Base-by-base conservation (phyloP, 2,329 filamentous ascomycete genomes). In the Exophiala spinifera region DNA sequence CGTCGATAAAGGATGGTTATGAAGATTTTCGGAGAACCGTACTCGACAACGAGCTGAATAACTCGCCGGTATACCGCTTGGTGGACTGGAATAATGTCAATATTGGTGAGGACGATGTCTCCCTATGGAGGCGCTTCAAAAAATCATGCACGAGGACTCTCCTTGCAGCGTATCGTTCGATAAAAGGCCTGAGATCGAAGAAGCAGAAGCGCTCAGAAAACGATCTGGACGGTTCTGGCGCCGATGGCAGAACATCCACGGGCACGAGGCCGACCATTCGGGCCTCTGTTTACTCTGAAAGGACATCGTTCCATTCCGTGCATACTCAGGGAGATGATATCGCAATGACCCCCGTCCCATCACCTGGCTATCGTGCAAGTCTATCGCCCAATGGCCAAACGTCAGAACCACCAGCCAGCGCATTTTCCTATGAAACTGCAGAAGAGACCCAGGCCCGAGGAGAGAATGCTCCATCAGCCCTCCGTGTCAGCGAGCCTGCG, bases 271-370 rank as follows among this genome's bases (percentile, higher is more conserved):
- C 69, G 2, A 77, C 79, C 19, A 78, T 78, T 42, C 79, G 82
- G 44, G 75, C 75, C 23, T 83, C 85, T 1, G 74, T 81, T 46
- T 72, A 79, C 36, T 81, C 82, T 3, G 76, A 79, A 34, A 74
- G 76, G 53, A 72, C 71, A n/a, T 78, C 77, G 1, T 73, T 74
- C 61, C 67, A 76, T 17, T 84, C 83, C 1, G 77, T 78, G 17
- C 76, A 69, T 53, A 68, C 70, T 33, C 60, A 69, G 20, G 69
- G 73, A 19, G 84, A 88, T 55, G 88, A 88, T 21, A 95, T 99
- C 50, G 91, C 92, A 67, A 95, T 99, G 91, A 97, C 91, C 0
- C 91, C 92, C 0, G 91, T 99, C 15, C 85, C 88, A 1, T 96
- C 91, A 1, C 59, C 61, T 6, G 59, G 53, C 31, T 59, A 60